Evolutionary conservation across 345 rosid species (phyloP).

Genomic region (Citrus glauca): DNA sequence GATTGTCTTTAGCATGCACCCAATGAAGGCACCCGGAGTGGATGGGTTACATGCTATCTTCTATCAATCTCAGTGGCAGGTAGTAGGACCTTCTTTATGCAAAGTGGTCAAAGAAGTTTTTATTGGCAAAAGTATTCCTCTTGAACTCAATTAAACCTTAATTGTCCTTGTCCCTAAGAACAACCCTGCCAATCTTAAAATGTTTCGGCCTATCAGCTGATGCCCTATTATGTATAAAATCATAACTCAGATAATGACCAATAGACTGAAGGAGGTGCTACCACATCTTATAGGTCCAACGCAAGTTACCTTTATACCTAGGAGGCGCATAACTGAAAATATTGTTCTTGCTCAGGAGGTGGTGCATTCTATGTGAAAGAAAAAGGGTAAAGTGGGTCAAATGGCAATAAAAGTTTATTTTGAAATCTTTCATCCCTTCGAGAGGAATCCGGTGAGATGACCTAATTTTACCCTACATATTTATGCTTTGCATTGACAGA

Average conservation of each 20-base stretch:
- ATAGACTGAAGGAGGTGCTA: not conserved
- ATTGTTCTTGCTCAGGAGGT: not conserved
- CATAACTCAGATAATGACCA: not conserved
- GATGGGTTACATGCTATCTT: not conserved
- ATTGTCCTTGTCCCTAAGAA: not conserved
- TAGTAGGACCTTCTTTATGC: not conserved
- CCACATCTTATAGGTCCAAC: not conserved
- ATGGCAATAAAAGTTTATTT: not conserved
- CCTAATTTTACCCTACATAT: not conserved
- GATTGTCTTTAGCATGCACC: not conserved
- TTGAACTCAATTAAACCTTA: not conserved
- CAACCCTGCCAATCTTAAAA: not conserved
- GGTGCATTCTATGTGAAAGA: not conserved
- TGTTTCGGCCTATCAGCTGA: not conserved
- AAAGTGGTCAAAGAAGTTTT: not conserved
- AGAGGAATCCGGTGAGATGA: not conserved
- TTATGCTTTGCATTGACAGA: not conserved
- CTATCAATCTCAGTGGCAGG: not conserved
- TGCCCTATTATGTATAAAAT: not conserved
- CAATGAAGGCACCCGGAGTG: not conserved
- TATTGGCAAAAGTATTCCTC: not conserved
- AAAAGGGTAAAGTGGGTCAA: not conserved
- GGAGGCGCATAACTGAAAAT: too few relatives aligned
- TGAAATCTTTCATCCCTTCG: not conserved
- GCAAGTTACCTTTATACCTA: too few relatives aligned